Base-by-base conservation (phyloP, 352 stramenopile genomes). In the Phytophthora sp. region DNA sequence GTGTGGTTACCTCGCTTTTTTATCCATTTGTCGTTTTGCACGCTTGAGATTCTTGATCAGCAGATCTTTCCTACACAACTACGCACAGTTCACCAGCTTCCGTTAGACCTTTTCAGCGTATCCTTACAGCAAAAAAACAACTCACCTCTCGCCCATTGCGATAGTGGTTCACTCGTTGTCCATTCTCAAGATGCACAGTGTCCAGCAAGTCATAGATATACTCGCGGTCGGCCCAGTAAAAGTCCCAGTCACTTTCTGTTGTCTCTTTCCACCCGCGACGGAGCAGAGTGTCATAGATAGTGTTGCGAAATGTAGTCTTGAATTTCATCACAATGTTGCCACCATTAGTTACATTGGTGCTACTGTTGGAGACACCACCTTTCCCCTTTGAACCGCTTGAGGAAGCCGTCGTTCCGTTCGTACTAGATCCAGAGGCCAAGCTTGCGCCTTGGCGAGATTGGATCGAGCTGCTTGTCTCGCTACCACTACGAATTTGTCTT, bases 1-100 rank as follows among this genome's bases (percentile, higher is more conserved):
- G 27, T 3, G 10, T 9, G 28, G 60, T 10, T 64, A 91, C 80
- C 81, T 92, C 39, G 76, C 58, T 55, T 88, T 90, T 78, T 92
- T 92, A 54, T 95, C 84, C 62, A 88, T 88, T 65, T 87, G 79
- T 28, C 86, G 76, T 53, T 89, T 93, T 30, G 76, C 77, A 13
- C 91, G 84, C 70, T 98, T 98, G 35, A 98, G 76, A 68, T 98
- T 98, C 71, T 98, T 98, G 57, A 97, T 97, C 58, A 98, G 81
- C 2, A 97, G 73, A 60, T 98, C 94, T 62, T 98, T 98, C 6
- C 94, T 76, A 50, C 91, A 98, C 12, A 98, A 62, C 77, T 95
- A 10, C 20, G 62, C 5, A 31, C 17, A 60, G 39, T 18, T 12
- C 35, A 32, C 30, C 31, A 34, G 52, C 13, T 42, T 34, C 18